A percentile compares a stretch with the other conserved stretches of the same genome.
phyloP scores from a whole-genome alignment of 176 grass and related monocot species.

The Dactylis glomerata region DNA sequence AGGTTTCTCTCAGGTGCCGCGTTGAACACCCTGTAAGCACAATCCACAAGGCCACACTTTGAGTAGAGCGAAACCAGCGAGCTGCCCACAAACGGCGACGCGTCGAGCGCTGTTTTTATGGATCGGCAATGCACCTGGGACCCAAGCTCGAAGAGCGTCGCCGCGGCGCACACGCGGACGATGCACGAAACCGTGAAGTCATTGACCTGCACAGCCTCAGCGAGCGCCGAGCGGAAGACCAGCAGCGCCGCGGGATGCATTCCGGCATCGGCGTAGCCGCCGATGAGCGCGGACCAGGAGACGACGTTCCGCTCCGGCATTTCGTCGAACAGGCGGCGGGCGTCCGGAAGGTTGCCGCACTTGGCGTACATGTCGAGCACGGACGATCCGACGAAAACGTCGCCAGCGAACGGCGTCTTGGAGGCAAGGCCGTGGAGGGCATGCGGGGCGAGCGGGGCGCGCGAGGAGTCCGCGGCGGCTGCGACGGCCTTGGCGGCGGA shows the following conservation, averaged over 20 bases:
- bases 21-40: slow-evolving; percentile 66
- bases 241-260: slow-evolving; percentile 38
- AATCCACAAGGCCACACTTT: slow-evolving; percentile 75
- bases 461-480: slow-evolving; percentile 15
- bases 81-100: slow-evolving; percentile 79
- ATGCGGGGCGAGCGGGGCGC: slow-evolving; percentile 31
- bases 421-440: slow-evolving; percentile 63
- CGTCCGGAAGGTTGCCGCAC: slow-evolving; percentile 45
- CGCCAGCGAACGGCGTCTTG: slow-evolving; percentile 57
- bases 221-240: slow-evolving; percentile 59
- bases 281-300: slow-evolving; percentile 83
- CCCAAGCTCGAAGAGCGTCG: slow-evolving; percentile 67
- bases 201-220: slow-evolving; percentile 54
- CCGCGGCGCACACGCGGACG: slow-evolving; percentile 61
- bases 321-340: slow-evolving; percentile 59
- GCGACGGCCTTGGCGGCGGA: slow-evolving; percentile 65
- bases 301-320: slow-evolving; percentile 91
- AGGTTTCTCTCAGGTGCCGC: slow-evolving; percentile 60
- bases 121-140: slow-evolving; percentile 65
- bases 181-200: slow-evolving; percentile 81
- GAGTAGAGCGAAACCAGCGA: slow-evolving; percentile 81
- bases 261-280: slow-evolving; percentile 55
- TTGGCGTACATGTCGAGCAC: slow-evolving; percentile 81
- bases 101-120: slow-evolving; percentile 58
- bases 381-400: slow-evolving; percentile 74